Evolutionary conservation across 129 eudicot genomes (phyloP), one percentile per base, ranked within the genome.

Genomic region (Escallonia herrerae): DNA sequence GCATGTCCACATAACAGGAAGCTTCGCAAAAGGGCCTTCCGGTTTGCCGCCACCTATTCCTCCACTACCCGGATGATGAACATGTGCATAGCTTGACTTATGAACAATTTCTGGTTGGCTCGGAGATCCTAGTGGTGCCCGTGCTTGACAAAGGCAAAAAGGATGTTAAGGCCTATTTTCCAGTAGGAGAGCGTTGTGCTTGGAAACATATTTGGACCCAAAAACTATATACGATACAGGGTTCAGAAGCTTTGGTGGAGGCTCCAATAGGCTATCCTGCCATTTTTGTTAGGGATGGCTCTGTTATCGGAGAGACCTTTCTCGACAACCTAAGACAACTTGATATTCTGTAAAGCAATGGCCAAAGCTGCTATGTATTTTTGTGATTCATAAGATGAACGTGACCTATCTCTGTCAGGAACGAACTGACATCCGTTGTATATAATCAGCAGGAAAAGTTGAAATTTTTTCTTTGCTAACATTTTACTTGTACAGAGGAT

Each of bases 151-250:
- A 82, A 78, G 84, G 90, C 54, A 84, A 77, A 67, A 80, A 76
- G 63, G 64, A 54, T 8, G 97, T 87, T 58, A 89, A 86, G 76
- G 99, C 83, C 2, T 94, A 94, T 73, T 94, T 94, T 77, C 99
- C 99, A 3, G 60, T 80, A 51, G 95, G 97, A 49, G 97, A 86
- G 83, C 64, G 14, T 8, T 64, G 83, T 78, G 64, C 74, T 11
- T 94, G 99, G 99, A 81, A 82, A 82, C 95, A 89, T 82, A 76
- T 89, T 54, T 94, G 99, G 99, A 86, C 94, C 6, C 97, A 93
- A 60, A 72, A 86, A 53, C 47, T 86, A 43, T 82, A 89, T 58
- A 67, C 72, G 8, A 33, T 58, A 70, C 81, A 68, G 74, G 99
- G 97, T 72, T 75, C 77, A 38, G 95, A 84, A 76, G 96, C 61